Percentiles rank a stretch among this genome's conserved stretches.
phyloP scores from a whole-genome alignment of 306 rosid species.

The Quercus ilex region DNA sequence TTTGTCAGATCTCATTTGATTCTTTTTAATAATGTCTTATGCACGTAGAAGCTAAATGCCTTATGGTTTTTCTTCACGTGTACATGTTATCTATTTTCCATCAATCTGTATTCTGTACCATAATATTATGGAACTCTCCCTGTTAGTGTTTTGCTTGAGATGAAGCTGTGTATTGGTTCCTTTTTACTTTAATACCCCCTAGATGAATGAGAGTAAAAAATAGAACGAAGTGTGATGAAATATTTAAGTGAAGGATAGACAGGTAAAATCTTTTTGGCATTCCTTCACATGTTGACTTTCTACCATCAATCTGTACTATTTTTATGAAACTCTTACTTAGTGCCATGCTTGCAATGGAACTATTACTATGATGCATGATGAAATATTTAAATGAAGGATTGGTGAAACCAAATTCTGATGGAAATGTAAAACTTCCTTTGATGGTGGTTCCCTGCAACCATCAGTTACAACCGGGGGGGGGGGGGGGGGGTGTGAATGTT shows the following conservation, averaged over 20 bases:
- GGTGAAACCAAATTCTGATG: not conserved
- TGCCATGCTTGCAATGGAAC: not conserved
- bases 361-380: not conserved
- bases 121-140: not conserved
- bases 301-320: not conserved
- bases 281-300: not conserved
- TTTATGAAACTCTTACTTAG: not conserved
- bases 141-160: not conserved
- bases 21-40: not conserved
- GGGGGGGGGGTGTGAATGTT: not conserved
- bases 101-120: not conserved
- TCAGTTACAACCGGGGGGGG: too few relatives aligned
- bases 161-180: not conserved
- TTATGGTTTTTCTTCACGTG: not conserved
- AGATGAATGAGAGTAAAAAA: not conserved
- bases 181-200: not conserved
- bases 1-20: conserved; percentile 7
- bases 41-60: not conserved
- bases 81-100: not conserved
- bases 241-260: not conserved
- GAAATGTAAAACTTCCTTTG: not conserved
- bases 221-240: not conserved
- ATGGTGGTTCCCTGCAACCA: not conserved
- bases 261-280: not conserved
- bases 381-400: not conserved